Evolutionary conservation across 768 basidiomycete species (phyloP), one percentile per base, ranked within the genome.

Genomic region (Calocera viscosa): DNA sequence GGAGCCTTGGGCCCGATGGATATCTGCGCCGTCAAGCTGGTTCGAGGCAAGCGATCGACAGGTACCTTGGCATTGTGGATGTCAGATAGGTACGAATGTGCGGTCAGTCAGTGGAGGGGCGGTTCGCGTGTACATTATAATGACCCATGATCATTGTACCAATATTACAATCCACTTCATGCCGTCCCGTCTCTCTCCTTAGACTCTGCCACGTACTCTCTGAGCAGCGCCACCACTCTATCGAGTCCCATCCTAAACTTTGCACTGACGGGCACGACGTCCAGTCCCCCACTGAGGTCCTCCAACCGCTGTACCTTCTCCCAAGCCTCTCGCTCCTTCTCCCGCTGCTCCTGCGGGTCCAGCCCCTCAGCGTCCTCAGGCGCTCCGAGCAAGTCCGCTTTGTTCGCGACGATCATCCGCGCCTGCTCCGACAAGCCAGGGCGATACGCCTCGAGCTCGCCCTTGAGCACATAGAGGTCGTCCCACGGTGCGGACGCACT

Each of bases 381-480:
- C 39, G 76, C 80, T 1, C 79, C 89, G 1, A 95, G 82, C 34
- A 91, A 74, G 77, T 99, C 96, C 0, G 93, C 96, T 76, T 99
- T 99, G 80, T 97, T 99, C 30, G 91, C 90, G 19, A 98, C 80
- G 41, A 99, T 90, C 73, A 96, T 81, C 28, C 87, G 81, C 24
- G 86, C 88, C 72, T 89, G 85, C 22, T 76, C 72, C 73, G 88
- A 89, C 82, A 97, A 84, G 16, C 88, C 91, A 1, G 82, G 79
- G 73, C 89, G 85, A 74, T 90, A 89, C 72, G 82, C 84, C 72
- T 94, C 90, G 32, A 98, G 78, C 76, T 98, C 95, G n/a, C 86
- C 83, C 24, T 82, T 79, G 14, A 98, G 79, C 12, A 88, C 80
- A 2, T 77, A 72, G 28, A 97, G 80, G 65, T 93, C 92, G 16